Base-by-base conservation (phyloP, 2,329 filamentous ascomycete genomes). In the Arachnomyces sp. region DNA sequence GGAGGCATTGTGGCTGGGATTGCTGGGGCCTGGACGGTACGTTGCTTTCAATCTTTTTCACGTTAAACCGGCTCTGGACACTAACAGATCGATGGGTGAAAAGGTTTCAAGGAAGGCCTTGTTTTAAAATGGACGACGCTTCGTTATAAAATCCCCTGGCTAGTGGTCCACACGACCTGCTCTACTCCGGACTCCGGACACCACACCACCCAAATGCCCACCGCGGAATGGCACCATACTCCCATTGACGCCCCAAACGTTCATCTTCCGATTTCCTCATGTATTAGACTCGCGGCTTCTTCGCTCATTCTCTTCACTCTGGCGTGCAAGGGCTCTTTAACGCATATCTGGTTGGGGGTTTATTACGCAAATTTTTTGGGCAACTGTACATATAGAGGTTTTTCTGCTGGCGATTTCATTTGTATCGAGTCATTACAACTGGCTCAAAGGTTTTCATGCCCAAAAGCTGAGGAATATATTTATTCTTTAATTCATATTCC, bases 21-120 rank as follows among this genome's bases (percentile, higher is more conserved):
- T 47, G 93, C 92, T 40, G 88, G 85, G 49, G 76, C 71, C 44
- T 98, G 93, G 92, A 83, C 89, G 58, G 90, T 98, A 79, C 68
- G 86, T 79, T 36, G n/a, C 43, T 33, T 28, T 36, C 38, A 14
- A 33, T 44, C 38, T 49, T 37, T 8, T 25, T 32, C 41, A 29
- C 33, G 11, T 11, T 15, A 28, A 33, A 17, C 44, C 47, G 44
- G 13, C 13, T 17, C 12, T 37, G 40, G 43, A 49, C 40, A 49
- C 48, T 42, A 44, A 58, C 43, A 13, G 28, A 28, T 11, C 29
- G 41, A 31, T 45, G n/a, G n/a, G n/a, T n/a, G n/a, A n/a, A n/a
- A n/a, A 75, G 72, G 62, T 75, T 36, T 66, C 67, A 41, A 67
- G 71, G 52, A 74, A 72, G 53, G 65, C 69, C 28, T 46, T 75